A percentile compares a stretch with the other conserved stretches of the same genome.
These are phyloP conservation scores for Penicillium daleae DNA, from an alignment of 495 filamentous ascomycete species.

Conservation along the genomic window DNA sequence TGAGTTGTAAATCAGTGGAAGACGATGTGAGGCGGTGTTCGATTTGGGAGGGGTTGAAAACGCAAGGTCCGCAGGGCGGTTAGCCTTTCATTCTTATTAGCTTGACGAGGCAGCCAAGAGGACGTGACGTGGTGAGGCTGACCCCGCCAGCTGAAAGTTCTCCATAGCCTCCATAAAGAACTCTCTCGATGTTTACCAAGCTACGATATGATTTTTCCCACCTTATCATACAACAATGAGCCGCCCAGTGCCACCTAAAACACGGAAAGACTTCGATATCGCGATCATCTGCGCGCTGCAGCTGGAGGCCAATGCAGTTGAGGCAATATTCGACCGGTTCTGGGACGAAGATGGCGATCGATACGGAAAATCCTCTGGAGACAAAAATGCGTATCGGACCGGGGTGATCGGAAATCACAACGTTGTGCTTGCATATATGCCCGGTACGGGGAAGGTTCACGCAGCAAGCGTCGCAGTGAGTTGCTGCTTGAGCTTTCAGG, in stretches of 20 bases:
- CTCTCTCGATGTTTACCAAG: not conserved
- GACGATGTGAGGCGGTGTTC: not conserved
- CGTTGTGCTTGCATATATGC: slow-evolving; percentile 31
- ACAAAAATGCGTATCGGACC: slow-evolving; percentile 30
- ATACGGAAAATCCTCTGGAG: slow-evolving; percentile 6
- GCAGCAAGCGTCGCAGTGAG: slow-evolving; percentile 18
- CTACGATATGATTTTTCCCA: not conserved
- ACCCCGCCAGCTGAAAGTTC: slow-evolving; percentile 1
- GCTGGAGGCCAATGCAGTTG: slow-evolving; percentile 20
- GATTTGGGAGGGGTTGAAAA: not conserved
- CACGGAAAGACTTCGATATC: slow-evolving; percentile 17
- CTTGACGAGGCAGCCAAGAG: not conserved
- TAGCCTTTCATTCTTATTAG: not conserved
- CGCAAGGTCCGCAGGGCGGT: not conserved
- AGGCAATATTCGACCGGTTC: slow-evolving; percentile 17
- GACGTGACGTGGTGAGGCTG: slow-evolving; percentile 1
- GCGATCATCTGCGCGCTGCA: slow-evolving; percentile 25
- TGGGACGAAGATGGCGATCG: slow-evolving; percentile 9
- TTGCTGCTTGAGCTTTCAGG: not conserved
- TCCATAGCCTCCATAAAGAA: not conserved
- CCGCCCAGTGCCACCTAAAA: no score
- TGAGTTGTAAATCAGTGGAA: not conserved
- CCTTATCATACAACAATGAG: no score
- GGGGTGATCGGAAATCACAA: slow-evolving; percentile 32
- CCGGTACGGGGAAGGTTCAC: slow-evolving; percentile 26